Percentiles rank a stretch among this genome's conserved stretches.
These are phyloP conservation scores for Leishmania tarentolae DNA, from an alignment of 208 protist species.

Conservation along the genomic window DNA sequence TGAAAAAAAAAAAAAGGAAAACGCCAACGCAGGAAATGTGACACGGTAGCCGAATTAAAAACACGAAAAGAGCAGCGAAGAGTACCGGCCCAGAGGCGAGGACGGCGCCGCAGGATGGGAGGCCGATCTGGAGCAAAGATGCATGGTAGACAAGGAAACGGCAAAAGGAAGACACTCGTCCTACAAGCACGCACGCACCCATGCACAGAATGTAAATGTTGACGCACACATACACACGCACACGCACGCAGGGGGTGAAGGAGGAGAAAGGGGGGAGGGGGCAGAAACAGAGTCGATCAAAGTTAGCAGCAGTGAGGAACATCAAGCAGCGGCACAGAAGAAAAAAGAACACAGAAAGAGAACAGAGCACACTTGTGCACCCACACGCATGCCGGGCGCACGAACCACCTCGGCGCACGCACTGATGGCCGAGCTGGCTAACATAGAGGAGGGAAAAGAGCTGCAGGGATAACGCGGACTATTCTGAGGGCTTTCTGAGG, in stretches of 20 bases:
- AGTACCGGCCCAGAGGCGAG: background rate
- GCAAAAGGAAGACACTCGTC: background rate
- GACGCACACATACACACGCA: background rate
- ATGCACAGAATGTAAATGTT: background rate
- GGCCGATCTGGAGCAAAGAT: background rate
- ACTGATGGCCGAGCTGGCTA: background rate
- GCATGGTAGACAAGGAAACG: background rate
- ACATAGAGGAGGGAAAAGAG: background rate
- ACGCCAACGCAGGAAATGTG: background rate
- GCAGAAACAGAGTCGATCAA: background rate
- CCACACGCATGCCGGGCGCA: background rate
- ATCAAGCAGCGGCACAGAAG: background rate
- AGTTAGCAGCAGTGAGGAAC: background rate
- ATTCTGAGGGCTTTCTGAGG: background rate
- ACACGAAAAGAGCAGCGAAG: background rate
- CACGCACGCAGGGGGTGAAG: background rate
- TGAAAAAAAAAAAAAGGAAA: background rate
- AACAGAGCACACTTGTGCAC: background rate
- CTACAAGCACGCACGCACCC: background rate
- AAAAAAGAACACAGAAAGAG: background rate
- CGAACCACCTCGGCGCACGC: background rate
- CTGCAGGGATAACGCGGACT: background rate
- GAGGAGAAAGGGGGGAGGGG: background rate
- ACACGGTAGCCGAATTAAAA: background rate
- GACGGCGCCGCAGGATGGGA: background rate